Conservation (phyloP, 2,329 filamentous ascomycete species). For the Cercospora sp. region DNA sequence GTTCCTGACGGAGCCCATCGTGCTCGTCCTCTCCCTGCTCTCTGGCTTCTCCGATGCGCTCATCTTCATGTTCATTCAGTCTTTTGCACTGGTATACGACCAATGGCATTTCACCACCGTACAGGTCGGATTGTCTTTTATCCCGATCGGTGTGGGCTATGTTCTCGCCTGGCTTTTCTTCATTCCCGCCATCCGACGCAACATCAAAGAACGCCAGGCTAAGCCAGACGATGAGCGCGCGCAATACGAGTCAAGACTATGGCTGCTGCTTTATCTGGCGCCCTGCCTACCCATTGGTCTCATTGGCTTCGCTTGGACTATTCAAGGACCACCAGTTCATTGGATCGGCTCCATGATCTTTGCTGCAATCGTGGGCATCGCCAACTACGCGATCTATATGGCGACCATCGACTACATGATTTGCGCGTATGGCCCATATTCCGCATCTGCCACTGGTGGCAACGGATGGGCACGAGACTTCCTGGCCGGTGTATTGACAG, state of each 20-base stretch:
- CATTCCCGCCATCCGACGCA: slow-evolving; percentile 57
- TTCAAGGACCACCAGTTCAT: slow-evolving; percentile 62
- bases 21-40: slow-evolving; percentile 68
- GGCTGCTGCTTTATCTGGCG: slow-evolving; percentile 64
- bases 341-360: slow-evolving; percentile 73
- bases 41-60: slow-evolving; percentile 74
- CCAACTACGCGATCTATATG: slow-evolving; percentile 63
- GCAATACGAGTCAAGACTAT: slow-evolving; percentile 66
- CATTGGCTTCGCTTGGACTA: slow-evolving; percentile 72
- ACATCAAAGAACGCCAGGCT: slow-evolving; percentile 49
- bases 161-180: slow-evolving; percentile 63
- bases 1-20: slow-evolving; percentile 76
- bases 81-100: slow-evolving; percentile 66
- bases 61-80: slow-evolving; percentile 80
- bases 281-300: slow-evolving; percentile 68
- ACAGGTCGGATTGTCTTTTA: slow-evolving; percentile 62
- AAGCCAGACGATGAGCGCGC: slow-evolving; percentile 54
- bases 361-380: slow-evolving; percentile 67
- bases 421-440: slow-evolving; percentile 71
- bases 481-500: slow-evolving; percentile 69
- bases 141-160: slow-evolving; percentile 69
- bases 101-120: slow-evolving; percentile 67
- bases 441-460: slow-evolving; percentile 72
- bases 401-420: slow-evolving; percentile 78
- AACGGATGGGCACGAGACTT: slow-evolving; percentile 76